phyloP scores from a whole-genome alignment of 768 basidiomycete genomes.

The Termitomyces sp. region DNA sequence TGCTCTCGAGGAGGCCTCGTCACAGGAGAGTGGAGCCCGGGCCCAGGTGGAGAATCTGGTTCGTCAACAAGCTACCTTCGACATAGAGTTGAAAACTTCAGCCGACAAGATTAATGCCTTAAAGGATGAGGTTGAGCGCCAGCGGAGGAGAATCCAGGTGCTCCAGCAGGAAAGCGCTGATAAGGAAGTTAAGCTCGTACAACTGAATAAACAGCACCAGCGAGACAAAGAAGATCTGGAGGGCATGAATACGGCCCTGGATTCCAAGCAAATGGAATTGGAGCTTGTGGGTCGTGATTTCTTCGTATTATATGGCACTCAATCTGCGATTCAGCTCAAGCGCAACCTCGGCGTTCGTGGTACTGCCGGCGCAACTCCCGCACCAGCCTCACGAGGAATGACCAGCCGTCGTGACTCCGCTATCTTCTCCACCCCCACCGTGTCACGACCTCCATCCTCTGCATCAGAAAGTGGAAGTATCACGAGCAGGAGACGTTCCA shows the following conservation, averaged over 20 bases:
- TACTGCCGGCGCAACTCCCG: constrained; percentile 52
- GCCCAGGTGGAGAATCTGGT: constrained; percentile 43
- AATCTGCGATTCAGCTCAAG: constrained; percentile 43
- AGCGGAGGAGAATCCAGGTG: constrained; percentile 58
- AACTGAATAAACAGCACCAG: constrained; percentile 65
- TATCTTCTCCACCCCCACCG: constrained; percentile 47
- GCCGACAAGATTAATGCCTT: constrained; percentile 45
- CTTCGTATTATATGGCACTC: not conserved
- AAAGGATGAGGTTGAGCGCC: constrained; percentile 52
- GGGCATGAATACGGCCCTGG: constrained; percentile 87
- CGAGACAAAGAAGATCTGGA: constrained; percentile 71
- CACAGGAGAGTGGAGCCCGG: constrained; percentile 40
- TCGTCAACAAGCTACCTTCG: constrained; percentile 48
- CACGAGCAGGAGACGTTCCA: constrained; percentile 28
- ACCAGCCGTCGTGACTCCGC: constrained; percentile 49
- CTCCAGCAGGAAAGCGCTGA: constrained; percentile 79
- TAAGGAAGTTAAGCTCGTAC: constrained; percentile 75
- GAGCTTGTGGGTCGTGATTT: constrained; percentile 59
- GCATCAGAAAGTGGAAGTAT: constrained; percentile 45
- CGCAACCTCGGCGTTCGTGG: constrained; percentile 52
- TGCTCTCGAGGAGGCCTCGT: constrained; percentile 38
- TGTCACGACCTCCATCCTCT: constrained; percentile 49
- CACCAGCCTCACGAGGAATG: constrained; percentile 32
- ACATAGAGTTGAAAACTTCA: constrained; percentile 41
- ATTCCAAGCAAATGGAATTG: constrained; percentile 92